These are phyloP conservation scores for Mycothermus thermophilus DNA, from an alignment of 495 filamentous ascomycete genomes.

Conservation along the genomic window DNA sequence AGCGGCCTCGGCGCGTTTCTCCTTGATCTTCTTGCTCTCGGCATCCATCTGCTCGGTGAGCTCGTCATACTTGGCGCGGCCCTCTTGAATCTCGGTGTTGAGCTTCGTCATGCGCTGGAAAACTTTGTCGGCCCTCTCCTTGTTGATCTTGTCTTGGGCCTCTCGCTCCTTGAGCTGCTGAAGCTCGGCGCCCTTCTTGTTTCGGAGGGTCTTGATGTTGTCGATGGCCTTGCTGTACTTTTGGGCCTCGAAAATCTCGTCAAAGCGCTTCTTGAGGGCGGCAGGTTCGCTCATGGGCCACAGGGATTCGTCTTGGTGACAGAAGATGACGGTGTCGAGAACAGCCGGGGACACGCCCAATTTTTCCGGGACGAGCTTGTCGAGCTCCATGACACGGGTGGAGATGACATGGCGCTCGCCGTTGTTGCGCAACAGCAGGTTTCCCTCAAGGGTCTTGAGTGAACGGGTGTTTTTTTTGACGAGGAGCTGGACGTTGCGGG, in stretches of 20 bases:
- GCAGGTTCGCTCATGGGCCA: conserved; percentile 93
- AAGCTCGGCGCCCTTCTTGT: conserved; percentile 66
- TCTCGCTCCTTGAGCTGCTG: conserved; percentile 56
- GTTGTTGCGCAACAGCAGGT: conserved; percentile 56
- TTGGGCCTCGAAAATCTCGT: conserved; percentile 92
- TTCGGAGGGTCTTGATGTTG: conserved; percentile 74
- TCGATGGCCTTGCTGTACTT: conserved; percentile 97
- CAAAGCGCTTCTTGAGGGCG: conserved; percentile 79
- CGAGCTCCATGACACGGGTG: conserved; percentile 61
- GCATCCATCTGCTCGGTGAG: conserved; percentile 35
- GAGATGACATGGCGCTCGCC: conserved; percentile 72
- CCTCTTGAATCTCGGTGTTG: conserved; percentile 55
- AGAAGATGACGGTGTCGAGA: conserved; percentile 91
- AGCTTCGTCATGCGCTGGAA: conserved; percentile 50
- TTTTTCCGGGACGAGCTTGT: conserved; percentile 71
- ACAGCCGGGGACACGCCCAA: conserved; percentile 84
- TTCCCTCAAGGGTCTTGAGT: conserved; percentile 70
- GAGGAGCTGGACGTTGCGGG: conserved; percentile 67
- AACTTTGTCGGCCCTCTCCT: conserved; percentile 65
- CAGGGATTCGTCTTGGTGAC: conserved; percentile 92
- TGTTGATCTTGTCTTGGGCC: conserved; percentile 65
- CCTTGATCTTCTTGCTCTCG: conserved; percentile 28
- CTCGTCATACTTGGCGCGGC: conserved; percentile 43
- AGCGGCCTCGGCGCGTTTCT: conserved; percentile 31
- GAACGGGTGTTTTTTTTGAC: conserved; percentile 64